Percentiles rank a stretch among this genome's conserved stretches.
These are phyloP conservation scores for Podaxis sp. DNA, from an alignment of 768 basidiomycete species.

Conservation along the genomic window DNA sequence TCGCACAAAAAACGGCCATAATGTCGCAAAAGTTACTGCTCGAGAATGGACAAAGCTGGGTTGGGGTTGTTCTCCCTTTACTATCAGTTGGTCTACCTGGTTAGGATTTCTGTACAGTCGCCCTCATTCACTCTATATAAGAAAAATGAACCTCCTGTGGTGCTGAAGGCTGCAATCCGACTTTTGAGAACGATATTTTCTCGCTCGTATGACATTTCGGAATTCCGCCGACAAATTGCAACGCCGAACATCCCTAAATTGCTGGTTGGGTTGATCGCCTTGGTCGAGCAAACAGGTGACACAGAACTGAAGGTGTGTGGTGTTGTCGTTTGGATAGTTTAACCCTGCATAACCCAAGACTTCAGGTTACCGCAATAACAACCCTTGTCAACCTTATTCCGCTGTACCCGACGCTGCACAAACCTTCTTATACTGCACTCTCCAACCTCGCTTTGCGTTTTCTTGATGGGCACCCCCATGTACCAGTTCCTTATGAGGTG, in stretches of 20 bases:
- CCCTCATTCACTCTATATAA: conserved; percentile 32
- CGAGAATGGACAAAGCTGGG: conserved; percentile 73
- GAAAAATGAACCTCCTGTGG: conserved; percentile 67
- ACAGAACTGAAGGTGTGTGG: conserved; percentile 52
- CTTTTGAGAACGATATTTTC: conserved; percentile 63
- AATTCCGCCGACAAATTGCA: conserved; percentile 80
- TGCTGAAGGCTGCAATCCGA: conserved; percentile 61
- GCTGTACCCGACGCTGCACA: conserved; percentile 66
- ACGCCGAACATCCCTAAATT: conserved; percentile 74
- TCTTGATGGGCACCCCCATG: conserved; percentile 53
- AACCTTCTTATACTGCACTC: conserved; percentile 50
- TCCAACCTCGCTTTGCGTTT: conserved; percentile 52
- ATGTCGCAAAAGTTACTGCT: conserved; percentile 60
- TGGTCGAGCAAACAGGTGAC: conserved; percentile 52
- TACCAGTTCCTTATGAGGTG: conserved; percentile 36
- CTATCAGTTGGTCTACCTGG: conserved; percentile 60
- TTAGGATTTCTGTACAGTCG: conserved; percentile 17
- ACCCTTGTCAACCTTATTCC: conserved; percentile 56
- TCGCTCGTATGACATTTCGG: conserved; percentile 56
- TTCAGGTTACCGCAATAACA: conserved; percentile 42
- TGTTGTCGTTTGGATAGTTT: neutral
- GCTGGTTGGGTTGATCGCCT: conserved; percentile 50
- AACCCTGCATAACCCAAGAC: neutral
- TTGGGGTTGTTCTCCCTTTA: conserved; percentile 58
- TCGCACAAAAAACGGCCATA: conserved; percentile 65